Percentiles rank a stretch among this genome's conserved stretches.
Evolutionary conservation across 371 early-diverging fungal species (phyloP).

Genomic region (Mortierella sp.): DNA sequence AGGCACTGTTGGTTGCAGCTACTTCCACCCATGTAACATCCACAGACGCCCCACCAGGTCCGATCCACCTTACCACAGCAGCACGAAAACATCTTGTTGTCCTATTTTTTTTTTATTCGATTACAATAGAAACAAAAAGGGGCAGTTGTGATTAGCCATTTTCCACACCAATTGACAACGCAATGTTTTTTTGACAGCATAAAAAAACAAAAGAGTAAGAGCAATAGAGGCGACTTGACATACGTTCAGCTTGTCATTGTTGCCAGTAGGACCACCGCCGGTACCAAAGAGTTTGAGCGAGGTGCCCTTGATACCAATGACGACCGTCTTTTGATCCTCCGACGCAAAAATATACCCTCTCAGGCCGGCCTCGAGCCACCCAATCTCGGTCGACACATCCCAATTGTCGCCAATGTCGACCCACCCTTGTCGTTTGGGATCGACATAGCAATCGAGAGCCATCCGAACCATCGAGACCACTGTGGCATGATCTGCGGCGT

Average conservation of each 20-base stretch:
- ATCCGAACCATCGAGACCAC: conserved; percentile 37
- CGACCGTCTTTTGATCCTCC: conserved; percentile 70
- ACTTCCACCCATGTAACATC: conserved; percentile 71
- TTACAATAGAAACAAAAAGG: neutral
- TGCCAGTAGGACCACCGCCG: conserved; percentile 72
- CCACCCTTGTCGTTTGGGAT: conserved; percentile 35
- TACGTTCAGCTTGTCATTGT: conserved; percentile 82
- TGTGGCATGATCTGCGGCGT: conserved; percentile 78
- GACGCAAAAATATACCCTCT: conserved; percentile 89
- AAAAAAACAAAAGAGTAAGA: neutral
- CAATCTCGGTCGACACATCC: conserved; percentile 62
- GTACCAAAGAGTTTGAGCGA: conserved; percentile 73
- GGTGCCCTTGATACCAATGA: conserved; percentile 92
- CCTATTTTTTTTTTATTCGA: conserved; percentile 56
- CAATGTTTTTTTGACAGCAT: neutral
- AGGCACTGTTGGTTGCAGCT: conserved; percentile 39
- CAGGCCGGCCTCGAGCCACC: conserved; percentile 84
- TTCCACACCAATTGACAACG: neutral
- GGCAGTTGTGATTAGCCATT: neutral
- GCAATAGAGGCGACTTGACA: neutral
- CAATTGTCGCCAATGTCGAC: conserved; percentile 40
- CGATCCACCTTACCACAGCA: conserved; percentile 92
- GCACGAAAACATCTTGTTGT: conserved; percentile 95
- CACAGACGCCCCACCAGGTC: conserved; percentile 85
- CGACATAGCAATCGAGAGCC: conserved; percentile 40